Percentiles rank a stretch among this genome's conserved stretches.
Conservation (phyloP, 164 flowering plant genomes). For the Aristolochia californica region DNA sequence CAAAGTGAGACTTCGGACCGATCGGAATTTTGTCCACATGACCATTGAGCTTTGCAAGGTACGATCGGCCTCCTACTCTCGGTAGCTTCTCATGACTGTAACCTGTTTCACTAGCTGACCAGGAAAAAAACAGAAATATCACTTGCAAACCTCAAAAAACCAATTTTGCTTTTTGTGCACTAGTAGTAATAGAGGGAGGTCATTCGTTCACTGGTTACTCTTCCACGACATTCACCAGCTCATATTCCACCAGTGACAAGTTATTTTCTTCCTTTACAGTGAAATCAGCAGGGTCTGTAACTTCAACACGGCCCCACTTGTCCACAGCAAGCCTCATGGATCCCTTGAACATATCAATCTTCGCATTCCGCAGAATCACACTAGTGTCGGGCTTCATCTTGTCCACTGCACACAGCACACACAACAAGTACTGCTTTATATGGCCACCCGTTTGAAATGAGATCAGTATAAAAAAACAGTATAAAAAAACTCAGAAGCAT, state of each 20-base stretch:
- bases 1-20: no score
- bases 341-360: constrained; percentile 33
- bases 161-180: constrained; percentile 4
- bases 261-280: constrained; percentile 28
- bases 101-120: neutral
- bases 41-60: no score
- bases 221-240: constrained; percentile 27
- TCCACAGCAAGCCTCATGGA: constrained; percentile 36
- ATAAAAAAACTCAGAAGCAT: no score
- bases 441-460: no score
- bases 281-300: constrained; percentile 24
- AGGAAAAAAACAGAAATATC: neutral
- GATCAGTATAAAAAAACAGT: neutral
- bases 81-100: no score
- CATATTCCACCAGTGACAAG: constrained; percentile 26
- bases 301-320: constrained; percentile 35
- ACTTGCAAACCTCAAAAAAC: constrained; percentile 10
- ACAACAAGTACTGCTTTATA: no score
- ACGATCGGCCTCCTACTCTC: no score
- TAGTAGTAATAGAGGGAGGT: neutral
- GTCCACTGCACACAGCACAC: constrained; percentile 16
- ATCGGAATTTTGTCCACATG: no score
- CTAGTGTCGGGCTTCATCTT: constrained; percentile 22
- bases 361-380: constrained; percentile 24
- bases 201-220: constrained; percentile 11